A percentile compares a stretch with the other conserved stretches of the same genome.
Conservation (phyloP, 345 rosid genomes). For the Hibiscus syriacus region DNA sequence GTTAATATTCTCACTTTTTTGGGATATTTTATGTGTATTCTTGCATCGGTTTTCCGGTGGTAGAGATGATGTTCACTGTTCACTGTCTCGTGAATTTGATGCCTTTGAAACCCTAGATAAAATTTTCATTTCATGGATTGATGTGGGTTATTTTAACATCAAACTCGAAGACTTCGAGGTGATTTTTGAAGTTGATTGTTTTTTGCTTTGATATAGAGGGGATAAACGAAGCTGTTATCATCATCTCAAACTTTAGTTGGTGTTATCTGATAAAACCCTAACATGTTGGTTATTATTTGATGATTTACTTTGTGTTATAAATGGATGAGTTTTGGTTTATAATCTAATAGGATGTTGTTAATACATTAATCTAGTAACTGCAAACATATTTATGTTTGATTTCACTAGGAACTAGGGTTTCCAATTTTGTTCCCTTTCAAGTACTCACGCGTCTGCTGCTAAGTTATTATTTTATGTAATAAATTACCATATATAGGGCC, state of each 20-base stretch:
- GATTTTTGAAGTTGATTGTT: conserved; percentile 14
- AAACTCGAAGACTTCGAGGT: conserved; percentile 16
- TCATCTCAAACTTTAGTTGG: conserved; percentile 11
- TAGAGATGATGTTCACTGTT: conserved; percentile 25
- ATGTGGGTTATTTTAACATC: conserved; percentile 8
- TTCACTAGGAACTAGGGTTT: conserved; percentile 43
- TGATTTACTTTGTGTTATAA: conserved; percentile 18
- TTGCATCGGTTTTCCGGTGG: conserved; percentile 15
- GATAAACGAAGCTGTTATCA: too few relatives aligned
- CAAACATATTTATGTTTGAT: conserved; percentile 15
- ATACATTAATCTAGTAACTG: conserved; percentile 9
- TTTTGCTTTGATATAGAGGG: background rate
- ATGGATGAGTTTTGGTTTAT: conserved; percentile 12
- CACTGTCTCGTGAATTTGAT: conserved; percentile 24
- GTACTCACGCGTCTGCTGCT: conserved; percentile 12
- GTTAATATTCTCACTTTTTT: conserved; percentile 28
- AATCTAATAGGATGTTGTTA: conserved; percentile 10
- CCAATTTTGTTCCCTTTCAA: conserved; percentile 12
- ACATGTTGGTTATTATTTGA: conserved; percentile 17
- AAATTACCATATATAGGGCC: conserved; percentile 9
- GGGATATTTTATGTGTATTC: conserved; percentile 26
- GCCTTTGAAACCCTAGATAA: conserved; percentile 38
- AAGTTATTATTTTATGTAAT: conserved; percentile 48
- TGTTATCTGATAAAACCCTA: conserved; percentile 43
- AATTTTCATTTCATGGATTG: conserved; percentile 14